A percentile compares a stretch with the other conserved stretches of the same genome.
Evolutionary conservation across 352 stramenopile genomes (phyloP).

Genomic region (Globisporangium megalacanthum): DNA sequence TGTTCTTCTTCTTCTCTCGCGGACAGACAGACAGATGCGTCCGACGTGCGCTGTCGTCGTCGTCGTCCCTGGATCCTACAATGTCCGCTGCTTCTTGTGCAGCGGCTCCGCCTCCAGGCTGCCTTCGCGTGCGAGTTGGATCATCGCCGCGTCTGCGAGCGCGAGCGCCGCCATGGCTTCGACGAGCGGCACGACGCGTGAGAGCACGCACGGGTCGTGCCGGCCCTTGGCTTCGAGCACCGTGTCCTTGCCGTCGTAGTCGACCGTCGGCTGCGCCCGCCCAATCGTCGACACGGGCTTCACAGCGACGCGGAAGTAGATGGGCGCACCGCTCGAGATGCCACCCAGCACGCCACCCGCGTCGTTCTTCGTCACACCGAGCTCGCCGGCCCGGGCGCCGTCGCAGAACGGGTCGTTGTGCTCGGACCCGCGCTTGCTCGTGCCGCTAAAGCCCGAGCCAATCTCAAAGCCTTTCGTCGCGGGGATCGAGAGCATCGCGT

Average conservation of each 20-base stretch:
- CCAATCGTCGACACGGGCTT: slow-evolving; percentile 99
- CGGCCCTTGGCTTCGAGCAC: slow-evolving; percentile 96
- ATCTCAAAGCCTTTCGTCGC: slow-evolving; percentile 99
- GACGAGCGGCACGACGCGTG: slow-evolving; percentile 95
- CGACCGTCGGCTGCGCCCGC: slow-evolving; percentile 91
- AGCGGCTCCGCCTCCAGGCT: slow-evolving; percentile 41
- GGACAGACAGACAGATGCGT: too few relatives aligned
- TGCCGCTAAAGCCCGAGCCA: slow-evolving; percentile 93
- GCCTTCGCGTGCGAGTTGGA: slow-evolving; percentile 90
- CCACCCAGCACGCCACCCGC: slow-evolving; percentile 96
- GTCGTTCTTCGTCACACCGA: slow-evolving; percentile 84
- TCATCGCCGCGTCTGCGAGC: slow-evolving; percentile 95
- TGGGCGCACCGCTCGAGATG: slow-evolving; percentile 97
- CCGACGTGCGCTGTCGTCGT: neutral
- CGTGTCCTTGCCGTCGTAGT: slow-evolving; percentile 93
- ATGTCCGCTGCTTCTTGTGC: slow-evolving; percentile 56
- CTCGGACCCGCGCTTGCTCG: slow-evolving; percentile 93
- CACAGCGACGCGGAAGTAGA: slow-evolving; percentile 98
- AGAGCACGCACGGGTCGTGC: slow-evolving; percentile 98
- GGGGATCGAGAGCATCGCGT: slow-evolving; percentile 98
- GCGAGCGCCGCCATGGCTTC: slow-evolving; percentile 97
- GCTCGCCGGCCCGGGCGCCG: slow-evolving; percentile 36
- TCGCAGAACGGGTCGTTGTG: slow-evolving; percentile 99
- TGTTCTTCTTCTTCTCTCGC: too few relatives aligned
- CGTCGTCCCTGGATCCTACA: slow-evolving; percentile 18